A percentile compares a stretch with the other conserved stretches of the same genome.
phyloP scores from a whole-genome alignment of 2,329 filamentous ascomycete species.

The Ophiostoma montium region DNA sequence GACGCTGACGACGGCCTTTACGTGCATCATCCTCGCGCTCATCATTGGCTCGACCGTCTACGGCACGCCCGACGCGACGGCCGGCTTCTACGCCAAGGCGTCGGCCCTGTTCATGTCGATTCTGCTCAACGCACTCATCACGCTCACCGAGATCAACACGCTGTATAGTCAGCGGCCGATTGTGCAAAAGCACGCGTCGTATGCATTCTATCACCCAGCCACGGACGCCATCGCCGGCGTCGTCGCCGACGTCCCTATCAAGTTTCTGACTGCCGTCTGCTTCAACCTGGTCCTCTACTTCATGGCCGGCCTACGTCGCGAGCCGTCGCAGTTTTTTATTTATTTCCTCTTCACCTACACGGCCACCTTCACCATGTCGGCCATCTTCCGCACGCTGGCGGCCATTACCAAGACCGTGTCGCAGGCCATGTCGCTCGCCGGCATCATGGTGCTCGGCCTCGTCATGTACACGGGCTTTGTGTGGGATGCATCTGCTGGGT shows the following conservation, averaged over 20 bases:
- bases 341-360: conserved; percentile 65
- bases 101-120: conserved; percentile 77
- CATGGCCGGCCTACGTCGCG: conserved; percentile 65
- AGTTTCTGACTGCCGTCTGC: conserved; percentile 54
- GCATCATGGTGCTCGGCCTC: conserved; percentile 46
- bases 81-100: conserved; percentile 44
- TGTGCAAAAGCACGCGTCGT: conserved; percentile 77
- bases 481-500: no score
- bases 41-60: conserved; percentile 12
- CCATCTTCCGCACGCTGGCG: conserved; percentile 71
- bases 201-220: conserved; percentile 79
- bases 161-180: conserved; percentile 82
- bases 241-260: conserved; percentile 74
- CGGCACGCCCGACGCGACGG: conserved; percentile 12
- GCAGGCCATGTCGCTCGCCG: conserved; percentile 46
- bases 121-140: conserved; percentile 71
- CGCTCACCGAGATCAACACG: conserved; percentile 69
- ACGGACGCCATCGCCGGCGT: conserved; percentile 81
- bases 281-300: conserved; percentile 82
- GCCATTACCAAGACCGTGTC: conserved; percentile 56
- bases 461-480: conserved; percentile 37
- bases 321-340: conserved; percentile 68
- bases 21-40: conserved; percentile 46
- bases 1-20: conserved; percentile 66
- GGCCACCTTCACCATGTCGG: conserved; percentile 65